Conservation (phyloP, 2,329 filamentous ascomycete genomes). For the Trichoderma sp. region DNA sequence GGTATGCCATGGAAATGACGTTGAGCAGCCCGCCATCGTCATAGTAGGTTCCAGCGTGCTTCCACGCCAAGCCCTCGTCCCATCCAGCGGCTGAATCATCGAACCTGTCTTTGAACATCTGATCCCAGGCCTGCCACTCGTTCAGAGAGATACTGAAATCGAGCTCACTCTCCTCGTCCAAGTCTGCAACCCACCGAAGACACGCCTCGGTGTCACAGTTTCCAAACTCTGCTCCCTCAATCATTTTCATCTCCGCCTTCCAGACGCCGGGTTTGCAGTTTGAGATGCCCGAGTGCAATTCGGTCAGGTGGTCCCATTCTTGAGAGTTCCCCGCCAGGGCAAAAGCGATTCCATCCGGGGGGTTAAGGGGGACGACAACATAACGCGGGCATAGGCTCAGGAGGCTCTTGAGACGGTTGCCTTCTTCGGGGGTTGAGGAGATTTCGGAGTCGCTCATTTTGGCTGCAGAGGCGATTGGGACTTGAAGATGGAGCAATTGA, state of each 20-base stretch:
- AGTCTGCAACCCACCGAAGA: slow-evolving; percentile 18
- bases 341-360: slow-evolving; percentile 10
- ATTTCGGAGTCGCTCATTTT: neutral
- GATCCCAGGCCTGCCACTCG: slow-evolving; percentile 17
- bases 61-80: neutral
- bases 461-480: neutral
- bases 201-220: slow-evolving; percentile 5
- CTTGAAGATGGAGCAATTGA: neutral
- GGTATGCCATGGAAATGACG: slow-evolving; percentile 12
- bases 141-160: slow-evolving; percentile 8
- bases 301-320: slow-evolving; percentile 1
- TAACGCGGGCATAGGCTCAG: slow-evolving; percentile 18
- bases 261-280: slow-evolving; percentile 24
- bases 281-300: slow-evolving; percentile 9
- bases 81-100: neutral
- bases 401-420: neutral
- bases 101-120: slow-evolving; percentile 14
- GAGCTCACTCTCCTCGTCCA: slow-evolving; percentile 2
- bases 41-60: slow-evolving; percentile 13
- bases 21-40: slow-evolving; percentile 16
- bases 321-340: neutral
- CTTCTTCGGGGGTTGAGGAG: neutral
- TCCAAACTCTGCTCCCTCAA: neutral
- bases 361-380: neutral
- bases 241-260: neutral